A percentile compares a stretch with the other conserved stretches of the same genome.
Conservation (phyloP, 2,329 filamentous ascomycete species). For the Fusarium foetens region DNA sequence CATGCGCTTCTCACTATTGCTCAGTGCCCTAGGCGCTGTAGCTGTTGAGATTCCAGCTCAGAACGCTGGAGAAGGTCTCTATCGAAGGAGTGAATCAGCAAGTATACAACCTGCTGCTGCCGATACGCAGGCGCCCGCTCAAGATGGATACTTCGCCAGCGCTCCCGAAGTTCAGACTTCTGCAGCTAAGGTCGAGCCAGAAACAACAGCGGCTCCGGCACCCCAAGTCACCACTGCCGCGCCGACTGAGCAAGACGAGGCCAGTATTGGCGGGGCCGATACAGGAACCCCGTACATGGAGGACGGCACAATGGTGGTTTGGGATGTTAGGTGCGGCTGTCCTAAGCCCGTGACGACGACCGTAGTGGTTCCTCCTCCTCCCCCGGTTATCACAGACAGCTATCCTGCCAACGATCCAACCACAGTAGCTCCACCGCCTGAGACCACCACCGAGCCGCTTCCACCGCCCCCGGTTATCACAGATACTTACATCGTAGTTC, state of each 20-base stretch:
- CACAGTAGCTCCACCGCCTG: background rate
- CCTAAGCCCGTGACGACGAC: slow-evolving; percentile 6
- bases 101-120: background rate
- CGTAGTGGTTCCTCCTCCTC: background rate
- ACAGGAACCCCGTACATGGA: background rate
- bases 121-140: background rate
- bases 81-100: slow-evolving; percentile 22
- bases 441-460: background rate
- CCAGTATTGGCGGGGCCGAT: background rate
- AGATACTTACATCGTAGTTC: background rate
- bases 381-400: background rate
- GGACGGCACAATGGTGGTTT: slow-evolving; percentile 10
- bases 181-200: background rate
- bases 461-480: slow-evolving; percentile 1
- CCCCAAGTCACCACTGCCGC: slow-evolving; percentile 8
- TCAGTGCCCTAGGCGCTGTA: slow-evolving; percentile 36
- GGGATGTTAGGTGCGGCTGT: slow-evolving; percentile 17
- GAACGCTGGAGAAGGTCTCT: background rate
- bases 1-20: slow-evolving; percentile 40
- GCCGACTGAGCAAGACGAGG: background rate
- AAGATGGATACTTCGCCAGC: slow-evolving; percentile 16
- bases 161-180: slow-evolving; percentile 6
- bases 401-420: slow-evolving; percentile 1
- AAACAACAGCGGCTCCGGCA: slow-evolving; percentile 2
- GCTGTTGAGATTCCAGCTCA: slow-evolving; percentile 27